Conservation (phyloP, 805 yeast species). For the Candida verbasci region DNA sequence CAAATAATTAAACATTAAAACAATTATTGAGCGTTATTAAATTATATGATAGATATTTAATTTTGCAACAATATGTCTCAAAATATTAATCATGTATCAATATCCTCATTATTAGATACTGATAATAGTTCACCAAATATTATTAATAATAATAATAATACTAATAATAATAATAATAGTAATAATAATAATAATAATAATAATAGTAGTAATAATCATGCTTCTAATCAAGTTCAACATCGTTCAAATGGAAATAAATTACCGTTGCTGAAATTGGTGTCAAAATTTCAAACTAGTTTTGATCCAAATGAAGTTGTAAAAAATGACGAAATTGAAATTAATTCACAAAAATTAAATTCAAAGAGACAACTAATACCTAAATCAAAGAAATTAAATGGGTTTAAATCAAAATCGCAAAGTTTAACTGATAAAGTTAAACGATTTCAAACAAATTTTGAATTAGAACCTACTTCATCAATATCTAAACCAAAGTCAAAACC, state of each 20-base stretch:
- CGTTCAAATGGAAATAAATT: neutral
- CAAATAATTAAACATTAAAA: too few relatives aligned
- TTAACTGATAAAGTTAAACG: conserved; percentile 23
- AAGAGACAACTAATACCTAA: neutral
- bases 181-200: too few relatives aligned
- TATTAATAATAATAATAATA: too few relatives aligned
- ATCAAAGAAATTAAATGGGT: neutral
- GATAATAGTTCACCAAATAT: conserved; percentile 7
- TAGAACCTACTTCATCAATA: conserved; percentile 11
- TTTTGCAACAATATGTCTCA: conserved; percentile 12
- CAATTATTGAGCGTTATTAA: too few relatives aligned
- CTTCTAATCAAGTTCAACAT: too few relatives aligned
- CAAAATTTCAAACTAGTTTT: conserved; percentile 30
- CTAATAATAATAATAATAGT: too few relatives aligned
- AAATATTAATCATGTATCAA: conserved; percentile 24
- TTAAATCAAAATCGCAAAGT: conserved; percentile 5
- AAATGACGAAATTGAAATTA: neutral
- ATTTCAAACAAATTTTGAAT: conserved; percentile 28
- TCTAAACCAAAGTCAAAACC: neutral
- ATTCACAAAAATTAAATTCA: neutral
- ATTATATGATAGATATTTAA: too few relatives aligned
- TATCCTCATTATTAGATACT: conserved; percentile 25
- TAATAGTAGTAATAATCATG: too few relatives aligned
- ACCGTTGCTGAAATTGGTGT: conserved; percentile 19
- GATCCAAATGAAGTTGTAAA: conserved; percentile 7